Evolutionary conservation across 108 stramenopile species (phyloP).

Genomic region (Cyclostephanos tholiformis): DNA sequence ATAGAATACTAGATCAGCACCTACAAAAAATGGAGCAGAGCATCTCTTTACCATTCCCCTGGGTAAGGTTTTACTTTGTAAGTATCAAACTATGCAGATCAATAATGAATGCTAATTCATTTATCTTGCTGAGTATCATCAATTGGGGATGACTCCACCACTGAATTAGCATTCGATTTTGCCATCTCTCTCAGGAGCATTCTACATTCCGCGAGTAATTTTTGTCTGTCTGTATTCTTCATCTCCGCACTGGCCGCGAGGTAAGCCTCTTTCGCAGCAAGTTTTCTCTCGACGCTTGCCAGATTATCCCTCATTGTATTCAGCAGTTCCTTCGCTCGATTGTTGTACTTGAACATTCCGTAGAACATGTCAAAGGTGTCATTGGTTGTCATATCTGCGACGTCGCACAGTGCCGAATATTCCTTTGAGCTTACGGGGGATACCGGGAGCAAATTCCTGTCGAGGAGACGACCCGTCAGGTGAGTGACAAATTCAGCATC

Average conservation of each 20-base stretch:
- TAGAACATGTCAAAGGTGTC: constrained; percentile 96
- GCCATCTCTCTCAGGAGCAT: constrained; percentile 84
- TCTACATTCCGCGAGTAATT: constrained; percentile 87
- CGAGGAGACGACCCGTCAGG: constrained; percentile 90
- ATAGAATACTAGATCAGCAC: no score
- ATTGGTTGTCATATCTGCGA: constrained; percentile 87
- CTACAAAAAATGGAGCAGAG: no score
- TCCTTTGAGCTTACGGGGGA: constrained; percentile 92
- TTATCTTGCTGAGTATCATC: background rate
- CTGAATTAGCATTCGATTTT: constrained; percentile 23
- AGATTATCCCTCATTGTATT: constrained; percentile 87
- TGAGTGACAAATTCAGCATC: constrained; percentile 97
- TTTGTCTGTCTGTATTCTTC: constrained; percentile 85
- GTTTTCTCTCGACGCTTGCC: constrained; percentile 89
- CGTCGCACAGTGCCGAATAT: constrained; percentile 87
- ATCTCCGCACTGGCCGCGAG: constrained; percentile 90
- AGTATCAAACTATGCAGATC: no score
- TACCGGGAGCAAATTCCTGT: constrained; percentile 78
- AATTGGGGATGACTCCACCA: constrained; percentile 4
- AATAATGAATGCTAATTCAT: no score
- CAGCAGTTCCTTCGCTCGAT: constrained; percentile 72
- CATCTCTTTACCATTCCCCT: no score
- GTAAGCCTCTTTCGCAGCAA: constrained; percentile 94
- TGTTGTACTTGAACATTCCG: constrained; percentile 95
- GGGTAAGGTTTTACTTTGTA: no score